These are phyloP conservation scores for Physaria fendleri DNA, from an alignment of 345 rosid species.

Conservation along the genomic window DNA sequence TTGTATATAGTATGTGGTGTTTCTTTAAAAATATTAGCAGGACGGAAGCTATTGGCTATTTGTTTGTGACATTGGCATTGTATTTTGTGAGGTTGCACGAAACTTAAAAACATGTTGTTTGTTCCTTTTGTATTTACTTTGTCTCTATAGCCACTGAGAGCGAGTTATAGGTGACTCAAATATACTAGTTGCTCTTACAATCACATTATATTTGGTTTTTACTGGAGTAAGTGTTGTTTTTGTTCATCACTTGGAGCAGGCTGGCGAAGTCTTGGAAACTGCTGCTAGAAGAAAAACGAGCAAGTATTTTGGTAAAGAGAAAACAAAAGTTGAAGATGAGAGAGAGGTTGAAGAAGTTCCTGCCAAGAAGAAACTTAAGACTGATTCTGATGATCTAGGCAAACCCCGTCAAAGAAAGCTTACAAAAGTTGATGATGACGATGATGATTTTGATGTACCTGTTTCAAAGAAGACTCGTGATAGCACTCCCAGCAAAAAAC, in stretches of 20 bases:
- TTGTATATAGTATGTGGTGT: background rate
- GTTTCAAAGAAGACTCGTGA: conserved; percentile 37
- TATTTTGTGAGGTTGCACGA: background rate
- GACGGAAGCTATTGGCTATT: background rate
- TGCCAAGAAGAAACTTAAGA: conserved; percentile 56
- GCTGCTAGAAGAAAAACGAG: conserved; percentile 79
- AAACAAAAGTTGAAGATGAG: conserved; percentile 57
- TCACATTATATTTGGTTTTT: background rate
- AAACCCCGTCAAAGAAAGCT: conserved; percentile 50
- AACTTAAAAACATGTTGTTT: background rate
- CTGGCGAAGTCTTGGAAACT: conserved; percentile 40
- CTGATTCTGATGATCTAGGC: conserved; percentile 29
- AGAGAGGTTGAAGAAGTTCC: conserved; percentile 43
- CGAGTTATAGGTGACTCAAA: background rate
- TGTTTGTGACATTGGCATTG: background rate
- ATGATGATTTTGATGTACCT: conserved; percentile 59
- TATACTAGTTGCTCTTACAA: background rate
- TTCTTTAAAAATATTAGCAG: background rate
- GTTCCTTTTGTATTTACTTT: conserved; percentile 1
- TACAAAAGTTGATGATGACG: conserved; percentile 46
- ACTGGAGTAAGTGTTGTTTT: background rate
- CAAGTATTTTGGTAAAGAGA: conserved; percentile 78
- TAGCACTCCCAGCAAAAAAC: conserved; percentile 71
- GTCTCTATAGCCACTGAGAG: background rate
- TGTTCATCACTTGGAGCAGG: conserved; percentile 31